Evolutionary conservation across 148 eudicot species (phyloP), one percentile per base, ranked within the genome.

Genomic region (Beta vulgaris): DNA sequence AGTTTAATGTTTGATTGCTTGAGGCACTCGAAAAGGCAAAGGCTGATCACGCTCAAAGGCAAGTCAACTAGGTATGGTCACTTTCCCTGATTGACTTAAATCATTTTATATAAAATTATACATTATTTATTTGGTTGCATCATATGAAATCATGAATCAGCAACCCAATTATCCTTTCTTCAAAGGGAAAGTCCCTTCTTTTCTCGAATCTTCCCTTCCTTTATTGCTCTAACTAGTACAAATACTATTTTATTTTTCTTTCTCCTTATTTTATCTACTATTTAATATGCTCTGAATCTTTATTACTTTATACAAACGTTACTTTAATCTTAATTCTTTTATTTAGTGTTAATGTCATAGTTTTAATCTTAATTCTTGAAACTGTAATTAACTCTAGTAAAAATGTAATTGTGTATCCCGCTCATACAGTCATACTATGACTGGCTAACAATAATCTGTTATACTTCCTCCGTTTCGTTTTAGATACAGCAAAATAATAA

Each of bases 141-240:
- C 26, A 65, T 37, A 49, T 23, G 31, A 23, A n/a, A n/a, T 42
- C 63, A 53, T 39, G 40, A 60, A 51, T 25, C 26, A 34, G 49
- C 36, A 71, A 26, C 46, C 25, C 37, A 40, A 8, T 51, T 36
- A 25, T 51, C 26, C 65, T 77, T 42, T 65, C 58, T 53, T 78
- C 31, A 0, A 72, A 7, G 67, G 67, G 81, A 72, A 54, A 72
- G 44, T 73, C 29, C 43, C 46, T 10, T 23, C 25, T 13, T 73
- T 68, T 73, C 60, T 73, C 42, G 81, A 79, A 58, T 23, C 77
- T 79, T 73, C 77, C 0, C 44, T 78, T 76, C 34, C 10, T 51
- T 34, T 19, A 43, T 61, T 70, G n/a, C 46, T 68, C 36, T 59
- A 61, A 13, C 7, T 18, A 2, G 1, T 42, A 10, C 23, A 32